Percentiles rank a stretch among this genome's conserved stretches.
phyloP scores from a whole-genome alignment of 805 yeast species.

The Metschnikowia noctiluminum region DNA sequence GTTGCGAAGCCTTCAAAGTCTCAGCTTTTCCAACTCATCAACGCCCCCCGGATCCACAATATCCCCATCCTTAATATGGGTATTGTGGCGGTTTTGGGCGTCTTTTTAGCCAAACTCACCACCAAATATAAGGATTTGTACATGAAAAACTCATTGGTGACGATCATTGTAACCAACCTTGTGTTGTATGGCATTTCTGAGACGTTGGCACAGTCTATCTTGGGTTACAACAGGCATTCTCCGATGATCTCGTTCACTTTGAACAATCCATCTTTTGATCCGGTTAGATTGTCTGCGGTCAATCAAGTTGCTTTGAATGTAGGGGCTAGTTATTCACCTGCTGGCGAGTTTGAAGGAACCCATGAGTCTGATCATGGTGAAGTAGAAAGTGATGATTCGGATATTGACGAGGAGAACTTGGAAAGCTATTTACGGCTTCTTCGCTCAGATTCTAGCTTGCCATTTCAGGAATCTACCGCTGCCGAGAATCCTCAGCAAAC shows the following conservation, averaged over 20 bases:
- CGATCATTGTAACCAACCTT: constrained; percentile 76
- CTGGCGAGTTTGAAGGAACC: too few relatives aligned
- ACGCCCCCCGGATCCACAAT: constrained; percentile 38
- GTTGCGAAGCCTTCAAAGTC: not conserved
- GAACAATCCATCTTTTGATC: not conserved
- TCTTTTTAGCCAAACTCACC: constrained; percentile 50
- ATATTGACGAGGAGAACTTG: constrained; percentile 26
- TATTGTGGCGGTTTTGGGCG: constrained; percentile 48
- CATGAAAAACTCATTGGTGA: constrained; percentile 61
- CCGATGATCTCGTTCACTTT: constrained; percentile 5
- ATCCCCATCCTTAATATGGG: constrained; percentile 57
- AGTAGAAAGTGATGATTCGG: constrained; percentile 19
- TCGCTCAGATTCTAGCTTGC: constrained; percentile 22
- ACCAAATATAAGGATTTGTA: constrained; percentile 60
- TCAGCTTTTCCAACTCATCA: constrained; percentile 20
- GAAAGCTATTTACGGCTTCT: constrained; percentile 35
- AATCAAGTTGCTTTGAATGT: not conserved
- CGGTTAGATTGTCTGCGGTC: not conserved
- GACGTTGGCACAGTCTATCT: constrained; percentile 76
- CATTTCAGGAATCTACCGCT: constrained; percentile 1
- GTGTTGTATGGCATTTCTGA: constrained; percentile 89
- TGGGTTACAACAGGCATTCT: constrained; percentile 21
- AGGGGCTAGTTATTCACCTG: too few relatives aligned
- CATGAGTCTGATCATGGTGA: not conserved
- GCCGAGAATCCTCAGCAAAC: not conserved